Evolutionary conservation across 2,329 filamentous ascomycete genomes (phyloP).

Genomic region (Fusarium mexicanum): DNA sequence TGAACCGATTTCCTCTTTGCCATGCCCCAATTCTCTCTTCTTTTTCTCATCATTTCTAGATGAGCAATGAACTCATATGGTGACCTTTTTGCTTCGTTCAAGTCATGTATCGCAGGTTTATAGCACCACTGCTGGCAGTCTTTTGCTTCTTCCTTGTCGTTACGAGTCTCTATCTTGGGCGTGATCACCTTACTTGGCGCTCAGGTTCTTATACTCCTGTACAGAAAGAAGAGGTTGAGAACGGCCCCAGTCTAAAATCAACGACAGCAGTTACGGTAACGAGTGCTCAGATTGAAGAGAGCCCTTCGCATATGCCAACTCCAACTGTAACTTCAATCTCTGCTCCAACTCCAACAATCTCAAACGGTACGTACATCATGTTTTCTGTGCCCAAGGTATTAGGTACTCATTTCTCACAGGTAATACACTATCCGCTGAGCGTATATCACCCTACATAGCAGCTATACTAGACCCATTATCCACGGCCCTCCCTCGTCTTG

Average conservation of each 20-base stretch:
- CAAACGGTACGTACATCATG: conserved; percentile 2
- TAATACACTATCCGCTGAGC: conserved; percentile 38
- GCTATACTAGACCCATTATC: conserved; percentile 44
- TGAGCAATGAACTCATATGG: not conserved
- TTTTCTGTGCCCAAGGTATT: fast-evolving
- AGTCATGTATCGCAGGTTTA: conserved; percentile 29
- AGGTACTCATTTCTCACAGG: conserved; percentile 39
- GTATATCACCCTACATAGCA: conserved; percentile 39
- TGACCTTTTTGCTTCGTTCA: not conserved
- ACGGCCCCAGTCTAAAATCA: not conserved
- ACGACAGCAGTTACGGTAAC: not conserved
- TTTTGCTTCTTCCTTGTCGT: conserved; percentile 26
- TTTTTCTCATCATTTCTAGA: not conserved
- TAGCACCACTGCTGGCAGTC: conserved; percentile 18
- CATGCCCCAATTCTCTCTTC: not conserved
- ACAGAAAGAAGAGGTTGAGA: not conserved
- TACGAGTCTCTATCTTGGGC: conserved; percentile 33
- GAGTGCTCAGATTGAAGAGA: not conserved
- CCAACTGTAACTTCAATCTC: not conserved
- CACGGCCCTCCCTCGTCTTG: conserved; percentile 35
- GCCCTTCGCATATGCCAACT: not conserved
- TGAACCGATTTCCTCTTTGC: not conserved
- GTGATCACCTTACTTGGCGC: conserved; percentile 15
- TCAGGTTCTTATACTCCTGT: conserved; percentile 8
- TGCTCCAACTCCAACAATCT: not conserved